phyloP scores from a whole-genome alignment of 2,329 filamentous ascomycete species.

The Lecanicillium sp. region DNA sequence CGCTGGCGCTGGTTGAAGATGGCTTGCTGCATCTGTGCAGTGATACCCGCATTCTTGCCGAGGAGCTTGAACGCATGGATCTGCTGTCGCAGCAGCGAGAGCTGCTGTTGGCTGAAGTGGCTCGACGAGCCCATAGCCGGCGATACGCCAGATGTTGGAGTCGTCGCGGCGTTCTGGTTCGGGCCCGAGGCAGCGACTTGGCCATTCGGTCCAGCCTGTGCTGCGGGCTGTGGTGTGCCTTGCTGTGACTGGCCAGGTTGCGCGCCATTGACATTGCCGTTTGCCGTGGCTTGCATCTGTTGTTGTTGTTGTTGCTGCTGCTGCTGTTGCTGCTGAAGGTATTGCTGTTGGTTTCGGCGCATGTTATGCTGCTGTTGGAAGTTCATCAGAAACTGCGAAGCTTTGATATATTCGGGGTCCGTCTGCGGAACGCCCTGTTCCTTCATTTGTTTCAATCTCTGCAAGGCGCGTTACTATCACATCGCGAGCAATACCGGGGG shows the following conservation, averaged over 20 bases:
- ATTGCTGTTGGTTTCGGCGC: conserved; percentile 38
- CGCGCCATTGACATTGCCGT: conserved; percentile 46
- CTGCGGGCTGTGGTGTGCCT: conserved; percentile 19
- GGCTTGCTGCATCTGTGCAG: conserved; percentile 69
- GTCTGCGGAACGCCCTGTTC: conserved; percentile 69
- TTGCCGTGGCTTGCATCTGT: conserved; percentile 47
- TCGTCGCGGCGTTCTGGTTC: conserved; percentile 22
- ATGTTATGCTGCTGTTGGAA: conserved; percentile 61
- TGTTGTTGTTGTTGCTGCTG: conserved; percentile 35
- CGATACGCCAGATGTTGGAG: conserved; percentile 22
- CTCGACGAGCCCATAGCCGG: conserved; percentile 28
- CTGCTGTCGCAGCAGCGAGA: conserved; percentile 72
- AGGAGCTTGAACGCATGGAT: conserved; percentile 88
- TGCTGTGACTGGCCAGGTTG: conserved; percentile 33
- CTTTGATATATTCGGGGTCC: conserved; percentile 84
- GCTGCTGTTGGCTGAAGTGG: conserved; percentile 71
- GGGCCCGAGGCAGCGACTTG: conserved; percentile 32
- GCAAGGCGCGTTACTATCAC: conserved; percentile 4
- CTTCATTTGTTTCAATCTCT: conserved; percentile 91
- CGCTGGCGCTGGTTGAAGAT: conserved; percentile 70
- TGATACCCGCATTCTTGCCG: conserved; percentile 78
- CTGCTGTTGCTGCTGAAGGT: conserved; percentile 36
- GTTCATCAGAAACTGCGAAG: conserved; percentile 64
- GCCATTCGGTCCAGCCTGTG: conserved; percentile 24
- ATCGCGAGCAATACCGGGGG: neutral